Evolutionary conservation across 257 asterid species (phyloP).

Genomic region (Paraleonurus japonicus): DNA sequence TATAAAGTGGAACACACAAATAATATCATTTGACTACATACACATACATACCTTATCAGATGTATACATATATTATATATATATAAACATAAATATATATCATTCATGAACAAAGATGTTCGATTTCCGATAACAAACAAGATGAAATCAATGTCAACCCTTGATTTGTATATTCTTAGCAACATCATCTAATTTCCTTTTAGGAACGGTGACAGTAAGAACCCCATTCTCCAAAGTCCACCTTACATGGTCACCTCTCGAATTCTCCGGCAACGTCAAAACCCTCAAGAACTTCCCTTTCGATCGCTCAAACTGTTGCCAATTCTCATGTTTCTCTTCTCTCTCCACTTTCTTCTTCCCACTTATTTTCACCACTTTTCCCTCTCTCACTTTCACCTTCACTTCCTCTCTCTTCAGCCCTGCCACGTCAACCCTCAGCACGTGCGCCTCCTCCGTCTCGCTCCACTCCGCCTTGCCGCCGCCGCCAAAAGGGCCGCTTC

Average conservation of each 20-base stretch:
- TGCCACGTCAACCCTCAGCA: conserved; percentile 29
- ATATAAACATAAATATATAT: too few relatives aligned
- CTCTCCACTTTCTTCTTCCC: conserved; percentile 36
- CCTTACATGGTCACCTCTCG: conserved; percentile 26
- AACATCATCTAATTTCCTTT: conserved; percentile 29
- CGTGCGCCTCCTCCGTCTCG: conserved; percentile 43
- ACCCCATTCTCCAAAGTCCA: conserved; percentile 34
- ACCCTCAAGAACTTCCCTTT: conserved; percentile 31
- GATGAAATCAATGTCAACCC: conserved; percentile 19
- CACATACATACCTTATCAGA: too few relatives aligned
- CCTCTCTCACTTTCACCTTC: conserved; percentile 37
- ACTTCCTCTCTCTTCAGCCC: conserved; percentile 45
- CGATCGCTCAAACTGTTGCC: conserved; percentile 35
- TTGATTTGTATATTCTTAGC: conserved; percentile 9
- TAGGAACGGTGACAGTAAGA: conserved; percentile 43
- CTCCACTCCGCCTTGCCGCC: conserved; percentile 27
- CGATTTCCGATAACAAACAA: too few relatives aligned
- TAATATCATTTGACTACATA: too few relatives aligned
- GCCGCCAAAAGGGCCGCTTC: neutral
- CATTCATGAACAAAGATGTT: too few relatives aligned
- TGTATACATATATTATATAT: too few relatives aligned
- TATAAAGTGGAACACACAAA: too few relatives aligned
- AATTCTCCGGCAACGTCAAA: conserved; percentile 39
- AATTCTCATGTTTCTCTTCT: conserved; percentile 36
- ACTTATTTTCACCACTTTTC: conserved; percentile 33